Conservation (phyloP, 352 stramenopile genomes). For the Thalassiosira exigua region DNA sequence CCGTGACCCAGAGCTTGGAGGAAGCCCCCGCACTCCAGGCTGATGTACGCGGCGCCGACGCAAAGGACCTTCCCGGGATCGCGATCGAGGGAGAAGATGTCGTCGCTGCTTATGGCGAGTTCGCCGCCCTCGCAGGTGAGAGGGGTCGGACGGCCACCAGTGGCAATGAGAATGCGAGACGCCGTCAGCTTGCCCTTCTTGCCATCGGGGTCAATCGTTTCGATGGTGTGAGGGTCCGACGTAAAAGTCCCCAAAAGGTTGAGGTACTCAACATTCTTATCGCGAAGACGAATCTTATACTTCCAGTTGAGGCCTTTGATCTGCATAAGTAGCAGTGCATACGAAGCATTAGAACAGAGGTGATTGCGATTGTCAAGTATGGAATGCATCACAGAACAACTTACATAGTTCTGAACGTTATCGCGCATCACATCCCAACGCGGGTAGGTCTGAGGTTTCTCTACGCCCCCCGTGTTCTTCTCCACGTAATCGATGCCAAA, state of each 20-base stretch:
- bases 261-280: neutral
- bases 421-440: too few relatives aligned
- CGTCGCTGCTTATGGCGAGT: constrained; percentile 94
- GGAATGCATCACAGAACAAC: too few relatives aligned
- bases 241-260: neutral
- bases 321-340: too few relatives aligned
- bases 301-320: too few relatives aligned
- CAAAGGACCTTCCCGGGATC: constrained; percentile 93
- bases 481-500: too few relatives aligned
- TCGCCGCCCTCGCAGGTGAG: constrained; percentile 86
- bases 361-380: too few relatives aligned
- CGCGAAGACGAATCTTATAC: neutral
- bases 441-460: too few relatives aligned
- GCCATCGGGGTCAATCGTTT: constrained; percentile 34
- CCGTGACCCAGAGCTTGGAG: constrained; percentile 93
- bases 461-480: too few relatives aligned
- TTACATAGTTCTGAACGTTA: too few relatives aligned
- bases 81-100: constrained; percentile 95
- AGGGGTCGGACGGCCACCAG: constrained; percentile 89
- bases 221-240: constrained; percentile 64
- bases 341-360: too few relatives aligned
- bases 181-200: constrained; percentile 56
- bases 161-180: constrained; percentile 94
- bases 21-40: constrained; percentile 95
- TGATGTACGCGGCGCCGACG: constrained; percentile 98